Evolutionary conservation across 768 basidiomycete species (phyloP).

Genomic region (Boletales sp.): DNA sequence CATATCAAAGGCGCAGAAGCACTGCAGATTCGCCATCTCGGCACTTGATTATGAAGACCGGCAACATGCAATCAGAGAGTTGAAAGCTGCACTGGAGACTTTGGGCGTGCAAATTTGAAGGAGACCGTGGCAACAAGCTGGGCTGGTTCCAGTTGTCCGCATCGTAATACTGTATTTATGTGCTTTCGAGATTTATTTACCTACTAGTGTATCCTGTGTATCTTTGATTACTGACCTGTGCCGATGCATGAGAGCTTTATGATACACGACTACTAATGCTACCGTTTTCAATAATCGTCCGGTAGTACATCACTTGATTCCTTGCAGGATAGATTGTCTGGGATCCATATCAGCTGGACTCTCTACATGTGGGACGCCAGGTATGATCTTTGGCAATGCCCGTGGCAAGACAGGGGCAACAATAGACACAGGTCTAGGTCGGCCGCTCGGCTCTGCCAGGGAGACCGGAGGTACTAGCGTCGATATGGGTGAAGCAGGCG

Average conservation of each 20-base stretch:
- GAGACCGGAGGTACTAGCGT: slow-evolving; percentile 9
- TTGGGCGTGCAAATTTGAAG: slow-evolving; percentile 47
- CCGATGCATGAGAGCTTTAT: not conserved
- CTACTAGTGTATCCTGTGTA: not conserved
- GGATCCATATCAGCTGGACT: slow-evolving; percentile 29
- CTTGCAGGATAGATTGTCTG: slow-evolving; percentile 9
- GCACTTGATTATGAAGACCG: slow-evolving; percentile 95
- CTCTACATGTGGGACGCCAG: slow-evolving; percentile 23
- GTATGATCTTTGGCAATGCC: slow-evolving; percentile 19
- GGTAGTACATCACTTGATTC: not conserved
- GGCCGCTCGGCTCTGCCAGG: not conserved
- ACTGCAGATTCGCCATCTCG: slow-evolving; percentile 89
- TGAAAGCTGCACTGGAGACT: slow-evolving; percentile 68
- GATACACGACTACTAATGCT: not conserved
- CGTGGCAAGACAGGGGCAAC: slow-evolving; percentile 10
- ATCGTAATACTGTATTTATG: not conserved
- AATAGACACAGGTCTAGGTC: not conserved
- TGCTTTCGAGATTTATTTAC: slow-evolving; percentile 2
- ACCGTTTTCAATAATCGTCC: not conserved
- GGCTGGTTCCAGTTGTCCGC: slow-evolving; percentile 4
- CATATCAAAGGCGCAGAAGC: slow-evolving; percentile 81
- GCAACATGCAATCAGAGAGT: slow-evolving; percentile 80
- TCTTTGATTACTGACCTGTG: not conserved
- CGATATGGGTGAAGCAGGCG: slow-evolving; percentile 20
- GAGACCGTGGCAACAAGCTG: not conserved